phyloP scores from a whole-genome alignment of 2,329 filamentous ascomycete species.

The Claviceps fusiformis region DNA sequence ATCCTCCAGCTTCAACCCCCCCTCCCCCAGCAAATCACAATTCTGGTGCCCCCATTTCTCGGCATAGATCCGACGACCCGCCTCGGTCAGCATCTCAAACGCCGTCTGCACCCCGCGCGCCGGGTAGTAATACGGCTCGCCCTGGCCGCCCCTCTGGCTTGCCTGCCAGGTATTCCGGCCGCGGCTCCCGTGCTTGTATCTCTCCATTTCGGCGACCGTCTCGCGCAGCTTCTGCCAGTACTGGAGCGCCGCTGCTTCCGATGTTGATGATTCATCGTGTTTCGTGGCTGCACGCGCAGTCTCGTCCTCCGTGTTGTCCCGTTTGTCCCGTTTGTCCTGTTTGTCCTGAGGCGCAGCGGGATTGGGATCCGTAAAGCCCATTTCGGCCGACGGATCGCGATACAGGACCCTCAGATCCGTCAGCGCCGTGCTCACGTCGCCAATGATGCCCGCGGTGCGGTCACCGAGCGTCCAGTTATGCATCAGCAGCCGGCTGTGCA shows the following conservation, averaged over 20 bases:
- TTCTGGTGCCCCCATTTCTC: slow-evolving; percentile 33
- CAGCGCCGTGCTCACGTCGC: slow-evolving; percentile 30
- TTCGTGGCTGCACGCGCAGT: background rate
- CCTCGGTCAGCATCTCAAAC: slow-evolving; percentile 31
- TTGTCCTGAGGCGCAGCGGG: slow-evolving; percentile 15
- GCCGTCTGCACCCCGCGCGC: slow-evolving; percentile 29
- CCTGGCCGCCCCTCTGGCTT: slow-evolving; percentile 34
- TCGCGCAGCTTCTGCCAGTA: slow-evolving; percentile 13
- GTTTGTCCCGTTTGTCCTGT: background rate
- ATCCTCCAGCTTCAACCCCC: slow-evolving; percentile 25
- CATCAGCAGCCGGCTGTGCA: slow-evolving; percentile 36
- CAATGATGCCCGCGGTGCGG: slow-evolving; percentile 27
- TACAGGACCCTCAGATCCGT: slow-evolving; percentile 33
- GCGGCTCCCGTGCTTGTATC: slow-evolving; percentile 27
- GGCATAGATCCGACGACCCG: slow-evolving; percentile 26
- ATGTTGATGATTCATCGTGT: background rate
- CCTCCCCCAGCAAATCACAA: slow-evolving; percentile 26
- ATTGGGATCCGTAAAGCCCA: slow-evolving; percentile 25
- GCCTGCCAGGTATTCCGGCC: slow-evolving; percentile 39
- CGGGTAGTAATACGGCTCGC: slow-evolving; percentile 40
- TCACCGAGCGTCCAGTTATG: slow-evolving; percentile 27
- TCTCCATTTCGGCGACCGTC: slow-evolving; percentile 22
- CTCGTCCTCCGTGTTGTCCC: background rate
- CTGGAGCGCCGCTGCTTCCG: slow-evolving; percentile 1
- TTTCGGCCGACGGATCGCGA: slow-evolving; percentile 23